Percentiles rank a stretch among this genome's conserved stretches.
Conservation (phyloP, 208 protist species). For the Leishmania amazonensis region DNA sequence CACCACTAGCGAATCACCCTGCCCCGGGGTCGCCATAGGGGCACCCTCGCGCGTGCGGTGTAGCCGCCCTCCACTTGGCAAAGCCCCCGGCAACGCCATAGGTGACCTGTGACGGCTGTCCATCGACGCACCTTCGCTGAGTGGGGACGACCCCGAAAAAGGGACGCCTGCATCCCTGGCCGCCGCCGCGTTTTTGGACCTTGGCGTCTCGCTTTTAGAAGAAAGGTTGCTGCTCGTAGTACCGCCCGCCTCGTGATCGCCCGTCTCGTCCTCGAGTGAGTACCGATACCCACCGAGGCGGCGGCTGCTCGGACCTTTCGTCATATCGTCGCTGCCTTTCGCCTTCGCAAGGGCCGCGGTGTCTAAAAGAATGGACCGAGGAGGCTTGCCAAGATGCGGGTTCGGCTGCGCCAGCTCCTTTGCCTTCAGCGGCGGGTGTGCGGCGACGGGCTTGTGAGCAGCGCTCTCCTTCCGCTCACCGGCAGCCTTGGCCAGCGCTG, state of each 20-base stretch:
- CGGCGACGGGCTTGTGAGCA: background rate
- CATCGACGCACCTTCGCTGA: constrained; percentile 6
- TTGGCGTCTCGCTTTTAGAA: constrained; percentile 19
- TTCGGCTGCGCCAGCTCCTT: constrained; percentile 6
- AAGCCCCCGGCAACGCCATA: background rate
- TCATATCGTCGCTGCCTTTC: background rate
- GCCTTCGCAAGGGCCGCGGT: constrained; percentile 22
- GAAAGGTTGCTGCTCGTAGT: constrained; percentile 38
- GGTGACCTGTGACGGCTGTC: background rate
- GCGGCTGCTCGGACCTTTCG: background rate
- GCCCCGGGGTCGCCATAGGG: background rate
- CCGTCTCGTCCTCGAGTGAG: constrained; percentile 15
- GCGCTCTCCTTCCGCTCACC: background rate
- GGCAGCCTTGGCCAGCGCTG: background rate
- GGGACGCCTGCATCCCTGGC: background rate
- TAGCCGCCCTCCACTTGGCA: background rate
- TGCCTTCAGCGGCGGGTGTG: background rate
- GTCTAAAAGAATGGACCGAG: constrained; percentile 31
- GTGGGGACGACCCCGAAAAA: constrained; percentile 16
- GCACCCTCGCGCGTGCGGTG: background rate
- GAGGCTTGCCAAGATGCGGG: constrained; percentile 5
- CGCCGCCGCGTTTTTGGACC: background rate
- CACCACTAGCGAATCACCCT: constrained; percentile 1
- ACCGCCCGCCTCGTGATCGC: constrained; percentile 24
- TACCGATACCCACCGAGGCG: constrained; percentile 4